Percentiles rank a stretch among this genome's conserved stretches.
These are phyloP conservation scores for Pseudozyma sp. DNA, from an alignment of 1,284 basidiomycete species.

Conservation along the genomic window DNA sequence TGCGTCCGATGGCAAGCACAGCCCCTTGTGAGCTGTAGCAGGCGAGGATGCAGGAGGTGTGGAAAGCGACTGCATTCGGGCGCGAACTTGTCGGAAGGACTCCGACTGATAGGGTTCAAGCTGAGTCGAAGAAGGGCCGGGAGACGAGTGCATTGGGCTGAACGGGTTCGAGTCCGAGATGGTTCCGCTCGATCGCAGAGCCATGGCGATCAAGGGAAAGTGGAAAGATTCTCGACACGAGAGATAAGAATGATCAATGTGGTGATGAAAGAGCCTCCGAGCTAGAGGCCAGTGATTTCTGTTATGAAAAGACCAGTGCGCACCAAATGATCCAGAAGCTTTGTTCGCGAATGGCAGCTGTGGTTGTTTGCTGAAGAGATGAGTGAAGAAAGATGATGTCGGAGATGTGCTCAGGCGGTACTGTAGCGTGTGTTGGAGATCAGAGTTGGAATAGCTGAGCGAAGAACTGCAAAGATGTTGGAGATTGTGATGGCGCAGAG, in stretches of 20 bases:
- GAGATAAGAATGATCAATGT: not conserved
- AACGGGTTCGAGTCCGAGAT: not conserved
- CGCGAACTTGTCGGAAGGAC: conserved; percentile 10
- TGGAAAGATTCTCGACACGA: not conserved
- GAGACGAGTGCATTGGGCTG: not conserved
- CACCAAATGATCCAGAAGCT: not conserved
- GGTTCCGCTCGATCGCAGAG: conserved; percentile 4
- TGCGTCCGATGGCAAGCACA: not conserved
- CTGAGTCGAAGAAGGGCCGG: not conserved
- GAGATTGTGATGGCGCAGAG: too few relatives aligned
- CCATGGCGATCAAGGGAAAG: conserved; percentile 1
- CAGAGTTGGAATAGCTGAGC: too few relatives aligned
- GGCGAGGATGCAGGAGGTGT: conserved; percentile 8
- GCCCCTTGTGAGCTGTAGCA: not conserved
- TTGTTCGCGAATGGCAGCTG: too few relatives aligned
- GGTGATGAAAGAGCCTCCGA: not conserved
- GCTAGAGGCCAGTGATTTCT: too few relatives aligned
- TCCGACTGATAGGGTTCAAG: conserved; percentile 27
- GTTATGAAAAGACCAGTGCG: too few relatives aligned
- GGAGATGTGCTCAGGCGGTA: too few relatives aligned
- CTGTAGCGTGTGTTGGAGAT: too few relatives aligned
- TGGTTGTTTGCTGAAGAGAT: too few relatives aligned
- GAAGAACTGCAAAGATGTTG: too few relatives aligned
- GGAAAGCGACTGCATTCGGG: conserved; percentile 18
- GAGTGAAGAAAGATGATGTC: too few relatives aligned